These are phyloP conservation scores for Candida xyloterini DNA, from an alignment of 805 yeast species.

Conservation along the genomic window DNA sequence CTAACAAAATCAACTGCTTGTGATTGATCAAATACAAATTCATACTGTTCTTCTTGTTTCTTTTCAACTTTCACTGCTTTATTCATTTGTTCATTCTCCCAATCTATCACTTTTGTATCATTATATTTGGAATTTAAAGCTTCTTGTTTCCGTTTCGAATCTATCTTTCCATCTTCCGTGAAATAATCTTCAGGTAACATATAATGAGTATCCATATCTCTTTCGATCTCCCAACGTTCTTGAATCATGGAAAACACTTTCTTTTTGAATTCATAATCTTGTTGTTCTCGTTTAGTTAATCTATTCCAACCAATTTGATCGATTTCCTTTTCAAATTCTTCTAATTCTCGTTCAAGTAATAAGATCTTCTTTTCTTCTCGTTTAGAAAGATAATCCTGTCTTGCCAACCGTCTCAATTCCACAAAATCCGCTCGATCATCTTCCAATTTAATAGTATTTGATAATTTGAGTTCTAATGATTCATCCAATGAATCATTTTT, in stretches of 20 bases:
- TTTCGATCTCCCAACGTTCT: conserved; percentile 36
- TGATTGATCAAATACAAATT: conserved; percentile 69
- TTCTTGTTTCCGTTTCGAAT: conserved; percentile 51
- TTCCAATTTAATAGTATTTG: conserved; percentile 5
- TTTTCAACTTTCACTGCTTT: conserved; percentile 7
- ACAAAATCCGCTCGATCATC: conserved; percentile 20
- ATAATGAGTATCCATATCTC: conserved; percentile 33
- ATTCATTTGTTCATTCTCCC: conserved; percentile 42
- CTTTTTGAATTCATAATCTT: conserved; percentile 50
- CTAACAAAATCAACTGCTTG: conserved; percentile 57
- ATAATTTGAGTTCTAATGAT: conserved; percentile 7
- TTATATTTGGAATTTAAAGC: conserved; percentile 41
- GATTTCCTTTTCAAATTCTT: conserved; percentile 48
- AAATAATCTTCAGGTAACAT: conserved; percentile 55
- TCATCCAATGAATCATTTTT: conserved; percentile 1
- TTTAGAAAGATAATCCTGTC: conserved; percentile 45
- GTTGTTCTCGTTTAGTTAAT: conserved; percentile 45
- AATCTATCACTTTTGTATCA: conserved; percentile 29
- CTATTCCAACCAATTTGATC: conserved; percentile 52
- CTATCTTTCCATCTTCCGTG: conserved; percentile 51
- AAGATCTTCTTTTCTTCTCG: conserved; percentile 47
- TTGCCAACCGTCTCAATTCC: conserved; percentile 43
- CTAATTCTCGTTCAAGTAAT: conserved; percentile 45
- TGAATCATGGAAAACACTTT: conserved; percentile 44
- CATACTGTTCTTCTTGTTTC: conserved; percentile 48